A percentile compares a stretch with the other conserved stretches of the same genome.
Conservation (phyloP, 768 basidiomycete species). For the Suillus americanus region DNA sequence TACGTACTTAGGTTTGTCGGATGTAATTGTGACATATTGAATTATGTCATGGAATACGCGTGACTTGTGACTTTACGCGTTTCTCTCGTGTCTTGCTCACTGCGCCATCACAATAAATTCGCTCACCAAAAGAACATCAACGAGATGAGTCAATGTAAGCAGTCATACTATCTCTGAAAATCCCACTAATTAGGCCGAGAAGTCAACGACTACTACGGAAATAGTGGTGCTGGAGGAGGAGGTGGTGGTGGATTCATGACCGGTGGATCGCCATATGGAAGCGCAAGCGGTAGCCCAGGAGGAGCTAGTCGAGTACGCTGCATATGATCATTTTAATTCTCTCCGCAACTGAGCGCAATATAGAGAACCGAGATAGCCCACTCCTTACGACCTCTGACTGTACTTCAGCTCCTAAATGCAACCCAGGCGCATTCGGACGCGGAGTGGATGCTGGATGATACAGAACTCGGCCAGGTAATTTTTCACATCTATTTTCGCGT, state of each 20-base stretch:
- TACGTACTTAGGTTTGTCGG: background rate
- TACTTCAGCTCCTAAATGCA: conserved; percentile 72
- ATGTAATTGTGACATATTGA: conserved; percentile 4
- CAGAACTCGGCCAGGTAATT: conserved; percentile 77
- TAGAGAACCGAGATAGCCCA: conserved; percentile 41
- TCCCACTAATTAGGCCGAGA: background rate
- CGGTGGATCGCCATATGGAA: conserved; percentile 59
- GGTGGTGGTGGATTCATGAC: conserved; percentile 60
- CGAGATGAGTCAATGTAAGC: conserved; percentile 46
- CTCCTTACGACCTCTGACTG: conserved; percentile 72
- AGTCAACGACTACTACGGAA: conserved; percentile 43
- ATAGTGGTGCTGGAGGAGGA: conserved; percentile 31
- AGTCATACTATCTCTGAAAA: background rate
- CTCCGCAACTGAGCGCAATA: background rate
- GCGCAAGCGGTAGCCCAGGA: conserved; percentile 59
- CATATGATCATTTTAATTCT: background rate
- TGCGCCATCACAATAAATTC: conserved; percentile 20
- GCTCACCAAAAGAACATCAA: conserved; percentile 8
- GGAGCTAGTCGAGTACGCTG: conserved; percentile 43
- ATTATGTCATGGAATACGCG: conserved; percentile 7
- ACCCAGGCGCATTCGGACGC: conserved; percentile 86
- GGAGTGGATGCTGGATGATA: conserved; percentile 82
- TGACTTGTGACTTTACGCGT: conserved; percentile 28
- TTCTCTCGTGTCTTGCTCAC: conserved; percentile 6
- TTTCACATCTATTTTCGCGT: conserved; percentile 11